Base-by-base conservation (phyloP, 2,329 filamentous ascomycete species). In the Alternaria solani region DNA sequence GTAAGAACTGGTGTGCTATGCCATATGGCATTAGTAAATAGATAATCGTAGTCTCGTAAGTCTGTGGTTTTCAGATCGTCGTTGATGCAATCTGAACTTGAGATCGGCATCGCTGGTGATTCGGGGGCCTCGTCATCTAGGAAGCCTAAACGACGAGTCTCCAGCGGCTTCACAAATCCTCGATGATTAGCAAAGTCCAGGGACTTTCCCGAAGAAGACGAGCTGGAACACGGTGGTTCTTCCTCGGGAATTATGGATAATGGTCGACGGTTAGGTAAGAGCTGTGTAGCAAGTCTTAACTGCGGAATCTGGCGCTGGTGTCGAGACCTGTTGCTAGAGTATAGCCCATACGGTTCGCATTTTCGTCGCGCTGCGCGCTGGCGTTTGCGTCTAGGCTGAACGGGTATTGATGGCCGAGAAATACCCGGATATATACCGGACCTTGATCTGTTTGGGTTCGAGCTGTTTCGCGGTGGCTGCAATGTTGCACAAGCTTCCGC, bases 11-110 rank as follows among this genome's bases (percentile, higher is more conserved):
- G 53, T 18, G 28, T 23, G 32, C 4, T n/a, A 20, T 52, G 18
- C 53, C 59, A 60, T 6, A 60, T 54, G 5, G 41, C 47, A 56
- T 54, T 43, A 51, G 32, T 51, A 38, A 59, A 55, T 5, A 55
- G 34, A 7, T 28, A 28, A 5, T 56, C 42, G 18, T 41, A 36
- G 32, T 36, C 32, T 16, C 16, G 5, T 5, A 36, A 14, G 32
- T 36, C 6, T 16, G 32, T 36, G 5, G 6, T 36, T 14, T 36
- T 36, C 32, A 55, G 38, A 7, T 18, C 28, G 3, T 56, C 42
- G 25, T 26, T 44, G 51, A 16, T 14, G 7, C 20, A 16, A 20
- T 18, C n/a, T 18, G 28, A 18, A 34, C 14, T 11, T 32, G 5
- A 23, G 8, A 11, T n/a, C 6, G 30, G 41, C n/a, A 11, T 23